Percentiles rank a stretch among this genome's conserved stretches.
These are phyloP conservation scores for Arthrinium puccinioides DNA, from an alignment of 2,329 filamentous ascomycete genomes.

Conservation along the genomic window DNA sequence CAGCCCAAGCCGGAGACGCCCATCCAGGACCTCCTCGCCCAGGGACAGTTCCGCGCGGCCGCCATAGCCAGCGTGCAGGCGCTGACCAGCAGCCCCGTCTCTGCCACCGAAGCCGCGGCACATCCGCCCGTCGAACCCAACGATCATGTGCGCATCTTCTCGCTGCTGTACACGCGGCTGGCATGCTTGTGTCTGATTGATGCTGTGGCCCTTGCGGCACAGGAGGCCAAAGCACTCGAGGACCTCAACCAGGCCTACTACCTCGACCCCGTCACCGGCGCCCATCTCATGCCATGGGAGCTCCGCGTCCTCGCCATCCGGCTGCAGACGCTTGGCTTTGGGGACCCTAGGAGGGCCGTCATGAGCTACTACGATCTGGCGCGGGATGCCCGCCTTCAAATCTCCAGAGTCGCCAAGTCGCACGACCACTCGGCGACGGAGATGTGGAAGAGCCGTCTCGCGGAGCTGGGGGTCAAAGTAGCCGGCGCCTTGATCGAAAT, in stretches of 20 bases:
- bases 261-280: conserved; percentile 42
- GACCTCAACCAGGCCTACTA: conserved; percentile 54
- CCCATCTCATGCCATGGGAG: conserved; percentile 77
- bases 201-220: conserved; percentile 59
- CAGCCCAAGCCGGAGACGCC: conserved; percentile 57
- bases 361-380: conserved; percentile 89
- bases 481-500: conserved; percentile 70
- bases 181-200: conserved; percentile 76
- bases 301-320: conserved; percentile 77
- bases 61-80: conserved; percentile 60
- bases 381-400: conserved; percentile 61
- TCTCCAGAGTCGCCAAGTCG: conserved; percentile 36
- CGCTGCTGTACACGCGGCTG: conserved; percentile 72
- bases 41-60: conserved; percentile 74
- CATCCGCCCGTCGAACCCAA: conserved; percentile 33
- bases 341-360: conserved; percentile 75
- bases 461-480: conserved; percentile 65
- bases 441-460: conserved; percentile 65
- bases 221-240: conserved; percentile 57
- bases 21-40: conserved; percentile 58
- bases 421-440: conserved; percentile 47
- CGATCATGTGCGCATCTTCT: conserved; percentile 63
- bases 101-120: conserved; percentile 25
- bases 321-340: conserved; percentile 78
- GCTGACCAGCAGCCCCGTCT: conserved; percentile 41